Conservation (phyloP, 352 stramenopile genomes). For the Blastocystis sp. region DNA sequence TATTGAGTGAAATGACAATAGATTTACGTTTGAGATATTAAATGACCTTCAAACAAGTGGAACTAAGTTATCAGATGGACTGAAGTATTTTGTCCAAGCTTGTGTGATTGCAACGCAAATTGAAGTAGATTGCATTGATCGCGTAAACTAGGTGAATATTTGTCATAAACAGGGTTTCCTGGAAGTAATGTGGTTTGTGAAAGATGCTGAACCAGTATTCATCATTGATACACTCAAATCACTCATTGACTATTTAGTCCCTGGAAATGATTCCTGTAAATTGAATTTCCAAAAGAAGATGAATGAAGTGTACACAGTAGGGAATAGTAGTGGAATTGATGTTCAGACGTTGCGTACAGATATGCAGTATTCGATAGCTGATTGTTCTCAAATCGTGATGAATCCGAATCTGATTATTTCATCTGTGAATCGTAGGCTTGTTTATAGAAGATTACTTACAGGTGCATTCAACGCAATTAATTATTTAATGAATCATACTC, state of each 20-base stretch:
- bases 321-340: too few relatives aligned
- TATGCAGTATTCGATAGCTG: not conserved
- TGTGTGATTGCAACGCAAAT: constrained; percentile 28
- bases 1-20: not conserved
- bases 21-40: not conserved
- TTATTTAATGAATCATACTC: not conserved
- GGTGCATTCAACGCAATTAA: not conserved
- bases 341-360: not conserved
- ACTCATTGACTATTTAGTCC: not conserved
- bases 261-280: not conserved
- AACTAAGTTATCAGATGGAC: not conserved
- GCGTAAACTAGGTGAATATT: not conserved
- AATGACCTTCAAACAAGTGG: not conserved
- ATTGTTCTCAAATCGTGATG: not conserved
- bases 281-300: not conserved
- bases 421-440: not conserved
- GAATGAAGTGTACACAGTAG: constrained; percentile 17
- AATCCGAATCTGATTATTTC: not conserved
- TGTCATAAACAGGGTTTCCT: not conserved
- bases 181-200: not conserved
- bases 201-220: not conserved
- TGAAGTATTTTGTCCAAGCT: constrained; percentile 1
- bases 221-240: constrained; percentile 2
- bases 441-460: not conserved
- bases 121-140: not conserved